Conservation (phyloP, 1,139 yeast genomes). For the Scheffersomyces illinoinensis region DNA sequence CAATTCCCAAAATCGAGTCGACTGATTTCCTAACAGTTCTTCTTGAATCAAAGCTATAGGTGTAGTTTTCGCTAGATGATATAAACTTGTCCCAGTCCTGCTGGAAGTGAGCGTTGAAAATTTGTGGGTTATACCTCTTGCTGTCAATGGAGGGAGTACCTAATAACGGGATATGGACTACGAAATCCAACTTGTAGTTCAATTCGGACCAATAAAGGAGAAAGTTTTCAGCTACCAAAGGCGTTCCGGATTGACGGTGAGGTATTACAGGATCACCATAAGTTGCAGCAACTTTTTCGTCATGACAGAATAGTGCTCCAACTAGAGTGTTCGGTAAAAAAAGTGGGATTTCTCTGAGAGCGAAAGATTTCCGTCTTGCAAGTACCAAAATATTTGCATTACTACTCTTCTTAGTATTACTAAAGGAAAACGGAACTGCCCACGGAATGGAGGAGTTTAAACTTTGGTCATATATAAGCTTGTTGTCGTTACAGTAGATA, state of each 20-base stretch:
- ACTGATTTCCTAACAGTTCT: slow-evolving; percentile 3
- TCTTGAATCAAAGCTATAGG: slow-evolving; percentile 7
- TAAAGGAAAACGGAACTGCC: slow-evolving; percentile 4
- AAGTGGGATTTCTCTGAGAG: slow-evolving; percentile 22
- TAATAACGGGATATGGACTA: slow-evolving; percentile 32
- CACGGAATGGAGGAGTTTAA: slow-evolving; percentile 12
- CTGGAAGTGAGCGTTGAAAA: not conserved
- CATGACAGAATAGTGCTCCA: slow-evolving; percentile 21
- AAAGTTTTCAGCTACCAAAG: slow-evolving; percentile 30
- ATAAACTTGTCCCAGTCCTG: slow-evolving; percentile 22
- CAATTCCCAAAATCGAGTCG: slow-evolving; percentile 2
- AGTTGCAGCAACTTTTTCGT: not conserved
- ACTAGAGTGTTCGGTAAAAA: slow-evolving; percentile 27
- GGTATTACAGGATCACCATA: not conserved
- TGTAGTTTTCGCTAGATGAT: slow-evolving; percentile 20
- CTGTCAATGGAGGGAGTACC: slow-evolving; percentile 32
- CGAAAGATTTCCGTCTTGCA: slow-evolving; percentile 27
- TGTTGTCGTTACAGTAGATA: slow-evolving; percentile 33
- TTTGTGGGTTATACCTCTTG: slow-evolving; percentile 14
- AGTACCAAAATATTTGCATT: slow-evolving; percentile 8
- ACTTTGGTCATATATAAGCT: slow-evolving; percentile 23
- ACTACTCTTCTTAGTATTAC: not conserved
- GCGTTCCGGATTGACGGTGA: slow-evolving; percentile 12
- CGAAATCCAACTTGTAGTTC: slow-evolving; percentile 15
- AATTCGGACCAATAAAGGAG: slow-evolving; percentile 31